phyloP scores from a whole-genome alignment of 345 rosid species.

The Bretschneidera sinensis region DNA sequence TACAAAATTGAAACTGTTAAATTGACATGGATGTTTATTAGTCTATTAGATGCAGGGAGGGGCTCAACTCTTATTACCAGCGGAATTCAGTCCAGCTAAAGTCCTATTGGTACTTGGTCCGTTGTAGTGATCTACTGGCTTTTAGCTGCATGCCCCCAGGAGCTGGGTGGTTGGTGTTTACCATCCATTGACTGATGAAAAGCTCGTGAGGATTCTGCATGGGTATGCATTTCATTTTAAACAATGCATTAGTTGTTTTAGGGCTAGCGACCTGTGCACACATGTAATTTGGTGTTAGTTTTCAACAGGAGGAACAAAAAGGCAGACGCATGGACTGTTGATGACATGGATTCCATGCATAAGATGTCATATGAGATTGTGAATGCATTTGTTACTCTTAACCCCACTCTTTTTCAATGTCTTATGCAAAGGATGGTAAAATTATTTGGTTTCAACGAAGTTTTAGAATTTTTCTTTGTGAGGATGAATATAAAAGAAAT shows the following conservation, averaged over 20 bases:
- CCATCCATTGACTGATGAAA: conserved; percentile 69
- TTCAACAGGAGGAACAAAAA: conserved; percentile 60
- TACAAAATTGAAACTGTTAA: no score
- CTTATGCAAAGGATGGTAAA: no score
- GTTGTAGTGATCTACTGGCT: no score
- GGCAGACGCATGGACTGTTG: conserved; percentile 89
- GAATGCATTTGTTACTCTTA: conserved; percentile 76
- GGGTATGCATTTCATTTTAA: conserved; percentile 37
- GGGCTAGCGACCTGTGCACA: neutral
- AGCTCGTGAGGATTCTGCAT: conserved; percentile 46
- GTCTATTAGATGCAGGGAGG: no score
- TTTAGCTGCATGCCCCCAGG: no score
- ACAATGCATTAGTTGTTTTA: neutral
- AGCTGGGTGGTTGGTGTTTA: conserved; percentile 73
- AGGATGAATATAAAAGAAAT: no score
- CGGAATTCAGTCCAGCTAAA: no score
- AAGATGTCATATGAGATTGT: conserved; percentile 54
- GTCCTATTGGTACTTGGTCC: no score
- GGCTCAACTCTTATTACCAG: no score
- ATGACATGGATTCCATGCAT: conserved; percentile 67
- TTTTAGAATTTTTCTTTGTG: no score
- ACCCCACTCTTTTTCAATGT: conserved; percentile 57
- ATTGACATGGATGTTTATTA: no score
- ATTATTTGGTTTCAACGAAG: no score
- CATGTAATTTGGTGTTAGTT: neutral